phyloP scores from a whole-genome alignment of 352 stramenopile genomes.

The Globisporangium yorkense region DNA sequence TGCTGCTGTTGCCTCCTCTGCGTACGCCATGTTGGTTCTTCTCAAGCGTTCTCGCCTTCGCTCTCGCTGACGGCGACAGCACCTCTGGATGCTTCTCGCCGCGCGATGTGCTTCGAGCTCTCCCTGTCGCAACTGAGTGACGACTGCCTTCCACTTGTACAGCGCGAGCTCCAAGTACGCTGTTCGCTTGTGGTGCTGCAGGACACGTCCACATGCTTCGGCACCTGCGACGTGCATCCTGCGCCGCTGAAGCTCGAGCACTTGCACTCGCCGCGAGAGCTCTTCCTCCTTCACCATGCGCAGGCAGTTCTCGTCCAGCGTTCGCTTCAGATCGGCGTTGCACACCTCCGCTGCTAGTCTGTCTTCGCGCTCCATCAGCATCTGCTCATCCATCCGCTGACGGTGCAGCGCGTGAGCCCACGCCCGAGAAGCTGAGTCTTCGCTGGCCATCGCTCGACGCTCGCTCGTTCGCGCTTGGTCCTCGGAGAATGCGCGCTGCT shows the following conservation, averaged over 20 bases:
- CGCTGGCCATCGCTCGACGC: slow-evolving; percentile 22
- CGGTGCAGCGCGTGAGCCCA: not conserved
- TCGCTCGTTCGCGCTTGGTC: slow-evolving; percentile 16
- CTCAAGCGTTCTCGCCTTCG: not conserved
- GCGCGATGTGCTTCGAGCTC: not conserved
- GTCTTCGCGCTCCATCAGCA: slow-evolving; percentile 20
- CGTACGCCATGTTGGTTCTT: slow-evolving; percentile 1
- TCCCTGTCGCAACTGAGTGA: not conserved
- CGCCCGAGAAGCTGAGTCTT: slow-evolving; percentile 18
- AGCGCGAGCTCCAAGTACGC: slow-evolving; percentile 3
- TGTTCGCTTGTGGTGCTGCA: slow-evolving; percentile 1
- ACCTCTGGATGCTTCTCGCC: slow-evolving; percentile 3
- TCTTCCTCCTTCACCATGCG: slow-evolving; percentile 11
- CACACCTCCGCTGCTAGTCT: too few relatives aligned
- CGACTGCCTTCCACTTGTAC: not conserved
- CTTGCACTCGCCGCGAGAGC: slow-evolving; percentile 1
- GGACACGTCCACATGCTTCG: not conserved
- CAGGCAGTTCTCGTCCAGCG: slow-evolving; percentile 10
- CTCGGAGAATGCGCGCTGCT: slow-evolving; percentile 17
- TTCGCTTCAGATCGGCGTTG: not conserved
- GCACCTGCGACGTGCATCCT: not conserved
- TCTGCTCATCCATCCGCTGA: slow-evolving; percentile 7
- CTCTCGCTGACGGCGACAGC: not conserved
- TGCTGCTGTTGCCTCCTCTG: slow-evolving; percentile 14
- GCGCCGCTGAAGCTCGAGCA: slow-evolving; percentile 4